Conservation (phyloP, 495 filamentous ascomycete genomes). For the Pseudomonodictys pantanalensis region DNA sequence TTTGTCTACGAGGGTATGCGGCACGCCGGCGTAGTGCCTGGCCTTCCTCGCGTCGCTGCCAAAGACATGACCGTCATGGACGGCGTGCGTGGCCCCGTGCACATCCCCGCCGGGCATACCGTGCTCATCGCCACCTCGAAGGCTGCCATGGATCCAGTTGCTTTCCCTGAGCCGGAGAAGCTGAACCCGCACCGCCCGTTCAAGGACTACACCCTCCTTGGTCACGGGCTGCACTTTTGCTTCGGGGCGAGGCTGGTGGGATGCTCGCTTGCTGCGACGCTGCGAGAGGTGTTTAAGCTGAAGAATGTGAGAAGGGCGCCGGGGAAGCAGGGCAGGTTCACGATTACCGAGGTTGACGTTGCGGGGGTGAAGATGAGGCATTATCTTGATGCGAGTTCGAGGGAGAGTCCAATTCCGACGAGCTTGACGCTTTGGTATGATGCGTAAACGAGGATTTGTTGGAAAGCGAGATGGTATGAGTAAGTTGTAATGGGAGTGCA, state of each 20-base stretch:
- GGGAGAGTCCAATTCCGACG: conserved; percentile 43
- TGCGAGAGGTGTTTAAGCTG: conserved; percentile 39
- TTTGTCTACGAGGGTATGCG: conserved; percentile 44
- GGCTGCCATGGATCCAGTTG: conserved; percentile 36
- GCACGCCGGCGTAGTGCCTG: conserved; percentile 41
- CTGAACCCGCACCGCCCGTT: conserved; percentile 29
- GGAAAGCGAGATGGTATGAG: neutral
- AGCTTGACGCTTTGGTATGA: conserved; percentile 43
- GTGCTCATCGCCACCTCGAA: conserved; percentile 34
- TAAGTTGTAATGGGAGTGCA: neutral
- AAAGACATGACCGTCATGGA: conserved; percentile 28
- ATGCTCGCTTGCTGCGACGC: conserved; percentile 31
- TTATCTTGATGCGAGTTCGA: conserved; percentile 44
- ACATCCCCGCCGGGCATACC: conserved; percentile 19
- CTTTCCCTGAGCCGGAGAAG: conserved; percentile 35
- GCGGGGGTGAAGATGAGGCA: conserved; percentile 41
- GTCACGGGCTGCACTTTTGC: conserved; percentile 31
- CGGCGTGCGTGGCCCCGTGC: conserved; percentile 28
- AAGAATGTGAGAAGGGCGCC: conserved; percentile 35
- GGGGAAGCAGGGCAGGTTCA: conserved; percentile 35
- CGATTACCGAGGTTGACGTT: conserved; percentile 38
- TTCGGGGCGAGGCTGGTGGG: conserved; percentile 34
- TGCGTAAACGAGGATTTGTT: conserved; percentile 20
- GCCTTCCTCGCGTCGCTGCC: conserved; percentile 32
- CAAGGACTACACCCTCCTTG: conserved; percentile 29